A percentile compares a stretch with the other conserved stretches of the same genome.
These are phyloP conservation scores for Hysterium pulicare DNA, from an alignment of 2,329 filamentous ascomycete genomes.

Conservation along the genomic window DNA sequence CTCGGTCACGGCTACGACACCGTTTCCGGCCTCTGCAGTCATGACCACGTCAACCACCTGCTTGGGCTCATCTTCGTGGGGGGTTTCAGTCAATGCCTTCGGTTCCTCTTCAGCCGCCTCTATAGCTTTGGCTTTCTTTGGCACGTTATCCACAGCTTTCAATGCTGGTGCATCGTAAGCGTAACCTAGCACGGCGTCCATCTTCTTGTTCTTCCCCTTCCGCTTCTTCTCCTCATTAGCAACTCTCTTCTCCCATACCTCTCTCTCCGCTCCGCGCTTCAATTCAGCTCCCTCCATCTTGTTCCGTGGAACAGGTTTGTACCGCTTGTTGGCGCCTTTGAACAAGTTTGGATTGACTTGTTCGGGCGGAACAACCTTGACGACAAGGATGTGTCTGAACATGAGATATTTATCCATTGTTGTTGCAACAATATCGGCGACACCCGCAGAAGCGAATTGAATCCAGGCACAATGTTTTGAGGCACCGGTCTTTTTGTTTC, in stretches of 20 bases:
- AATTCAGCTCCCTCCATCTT: constrained; percentile 76
- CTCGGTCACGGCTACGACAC: constrained; percentile 20
- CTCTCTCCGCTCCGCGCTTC: constrained; percentile 67
- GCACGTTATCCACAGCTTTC: constrained; percentile 55
- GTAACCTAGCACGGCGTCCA: constrained; percentile 79
- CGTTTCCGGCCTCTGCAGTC: constrained; percentile 12
- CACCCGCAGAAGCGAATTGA: constrained; percentile 73
- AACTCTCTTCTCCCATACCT: constrained; percentile 75
- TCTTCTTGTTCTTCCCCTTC: constrained; percentile 64
- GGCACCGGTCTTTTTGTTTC: constrained; percentile 86
- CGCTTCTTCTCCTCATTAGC: constrained; percentile 70
- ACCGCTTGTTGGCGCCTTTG: constrained; percentile 85
- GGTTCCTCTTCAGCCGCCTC: constrained; percentile 20
- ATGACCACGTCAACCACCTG: constrained; percentile 12
- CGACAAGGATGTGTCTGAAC: constrained; percentile 90
- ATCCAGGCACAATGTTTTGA: constrained; percentile 95
- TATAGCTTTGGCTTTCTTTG: constrained; percentile 23
- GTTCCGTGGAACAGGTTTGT: constrained; percentile 84
- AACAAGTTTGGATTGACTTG: constrained; percentile 79
- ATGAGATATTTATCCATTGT: constrained; percentile 98
- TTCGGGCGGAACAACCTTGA: constrained; percentile 71
- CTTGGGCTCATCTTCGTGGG: constrained; percentile 15
- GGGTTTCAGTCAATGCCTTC: constrained; percentile 21
- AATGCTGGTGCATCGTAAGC: constrained; percentile 72
- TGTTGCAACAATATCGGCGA: constrained; percentile 87